These are phyloP conservation scores for Colletotrichum tabaci DNA, from an alignment of 2,329 filamentous ascomycete species.

Conservation along the genomic window DNA sequence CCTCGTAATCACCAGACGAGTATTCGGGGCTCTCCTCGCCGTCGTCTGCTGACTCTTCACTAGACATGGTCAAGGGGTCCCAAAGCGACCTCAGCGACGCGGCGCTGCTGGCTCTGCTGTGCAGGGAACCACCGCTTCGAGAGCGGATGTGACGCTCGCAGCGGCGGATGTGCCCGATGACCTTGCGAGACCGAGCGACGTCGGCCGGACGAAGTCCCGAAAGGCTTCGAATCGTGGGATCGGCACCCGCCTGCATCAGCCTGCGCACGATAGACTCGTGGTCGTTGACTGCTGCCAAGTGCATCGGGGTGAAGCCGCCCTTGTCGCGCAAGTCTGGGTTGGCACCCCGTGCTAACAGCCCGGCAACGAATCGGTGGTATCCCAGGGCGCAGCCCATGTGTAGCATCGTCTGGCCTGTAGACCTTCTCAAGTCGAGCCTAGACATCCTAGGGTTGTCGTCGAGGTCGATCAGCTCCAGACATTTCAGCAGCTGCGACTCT, in stretches of 20 bases:
- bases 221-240: constrained; percentile 78
- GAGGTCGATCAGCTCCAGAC: constrained; percentile 84
- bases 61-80: constrained; percentile 66
- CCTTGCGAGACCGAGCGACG: constrained; percentile 75
- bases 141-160: constrained; percentile 75
- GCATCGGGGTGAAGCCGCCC: constrained; percentile 85
- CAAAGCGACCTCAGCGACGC: constrained; percentile 78
- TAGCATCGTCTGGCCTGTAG: constrained; percentile 84
- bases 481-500: constrained; percentile 78
- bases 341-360: constrained; percentile 83
- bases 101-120: constrained; percentile 76
- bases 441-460: constrained; percentile 80
- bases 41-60: constrained; percentile 57
- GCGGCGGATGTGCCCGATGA: constrained; percentile 74
- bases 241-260: constrained; percentile 80
- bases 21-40: constrained; percentile 62
- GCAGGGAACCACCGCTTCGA: constrained; percentile 73
- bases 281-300: constrained; percentile 84
- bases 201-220: constrained; percentile 81
- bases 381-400: constrained; percentile 84
- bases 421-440: constrained; percentile 74
- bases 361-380: constrained; percentile 81
- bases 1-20: constrained; percentile 60
- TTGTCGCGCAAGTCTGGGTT: constrained; percentile 82
- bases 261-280: constrained; percentile 83